Evolutionary conservation across 140 eudicot species (phyloP), one percentile per base, ranked within the genome.

Genomic region (Anethum foeniculum): DNA sequence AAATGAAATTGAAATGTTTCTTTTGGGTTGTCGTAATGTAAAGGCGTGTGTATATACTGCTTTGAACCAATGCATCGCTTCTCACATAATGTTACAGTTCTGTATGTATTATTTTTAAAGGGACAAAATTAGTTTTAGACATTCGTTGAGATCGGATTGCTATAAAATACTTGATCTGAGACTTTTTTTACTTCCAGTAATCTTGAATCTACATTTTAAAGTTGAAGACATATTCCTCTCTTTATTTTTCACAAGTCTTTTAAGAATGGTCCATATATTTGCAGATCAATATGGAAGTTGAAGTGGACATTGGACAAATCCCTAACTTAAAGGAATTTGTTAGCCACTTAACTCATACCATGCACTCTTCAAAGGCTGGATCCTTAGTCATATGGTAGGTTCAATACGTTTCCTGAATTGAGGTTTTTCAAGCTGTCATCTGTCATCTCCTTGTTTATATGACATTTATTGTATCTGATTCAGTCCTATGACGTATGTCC

Each of bases 261-360:
- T 9, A 14, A 43, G 16, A 27, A 25, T 25, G 2, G 25, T 48
- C 48, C 58, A 43, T 25, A 1, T 41, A 67, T 77, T 75, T 71
- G 85, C 91, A 94, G 98, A 82, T 94, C 82, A 94, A 94, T 84
- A 89, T 92, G 97, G 98, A 94, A 86, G 97, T 94, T 39, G 77
- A 73, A 43, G 73, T 93, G 88, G 89, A 90, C 43, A 77, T 80
- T 5, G 82, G 54, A 80, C 86, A 81, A 86, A 92, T 94, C 73
- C 91, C 94, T 41, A 88, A 77, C 67, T 39, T 94, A 72, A 90
- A 90, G 84, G 90, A 90, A 82, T 94, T 94, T 86, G 87, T 94
- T 62, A 83, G 91, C 82, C 93, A 94, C 83, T 85, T 94, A 82
- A 94, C 94, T 82, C 75, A 86, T 71, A 83, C 88, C 71, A 92